Conservation (phyloP, 1,284 basidiomycete species). For the Cerioporus squamosus region DNA sequence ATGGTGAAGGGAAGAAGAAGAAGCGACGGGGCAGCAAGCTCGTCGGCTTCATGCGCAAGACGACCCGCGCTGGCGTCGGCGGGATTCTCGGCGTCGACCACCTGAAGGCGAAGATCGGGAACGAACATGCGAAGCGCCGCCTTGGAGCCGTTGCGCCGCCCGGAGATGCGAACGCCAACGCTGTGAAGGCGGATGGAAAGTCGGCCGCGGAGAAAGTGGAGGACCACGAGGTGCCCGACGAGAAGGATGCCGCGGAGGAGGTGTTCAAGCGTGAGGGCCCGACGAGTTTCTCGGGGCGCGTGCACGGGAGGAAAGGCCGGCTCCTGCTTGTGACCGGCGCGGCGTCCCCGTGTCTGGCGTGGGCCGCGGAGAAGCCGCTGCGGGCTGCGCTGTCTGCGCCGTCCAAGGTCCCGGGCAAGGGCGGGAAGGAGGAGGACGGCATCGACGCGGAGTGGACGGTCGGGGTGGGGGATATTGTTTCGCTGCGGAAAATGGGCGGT, state of each 20-base stretch:
- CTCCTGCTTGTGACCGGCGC: constrained; percentile 32
- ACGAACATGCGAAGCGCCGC: constrained; percentile 30
- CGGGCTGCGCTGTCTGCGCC: constrained; percentile 16
- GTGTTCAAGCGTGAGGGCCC: constrained; percentile 32
- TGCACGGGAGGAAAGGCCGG: constrained; percentile 31
- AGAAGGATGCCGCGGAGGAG: constrained; percentile 4
- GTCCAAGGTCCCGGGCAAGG: constrained; percentile 10
- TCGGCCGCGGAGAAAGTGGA: constrained; percentile 10
- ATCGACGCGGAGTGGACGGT: constrained; percentile 30
- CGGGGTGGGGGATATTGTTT: constrained; percentile 27
- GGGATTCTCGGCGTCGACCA: constrained; percentile 31
- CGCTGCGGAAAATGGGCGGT: constrained; percentile 34
- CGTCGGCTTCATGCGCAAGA: constrained; percentile 27
- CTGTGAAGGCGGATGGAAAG: background rate
- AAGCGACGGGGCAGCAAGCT: constrained; percentile 27
- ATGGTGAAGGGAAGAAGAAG: constrained; percentile 11
- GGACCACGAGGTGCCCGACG: background rate
- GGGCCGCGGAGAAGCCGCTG: constrained; percentile 29
- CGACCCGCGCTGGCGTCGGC: constrained; percentile 29
- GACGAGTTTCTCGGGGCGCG: constrained; percentile 31
- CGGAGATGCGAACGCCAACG: background rate
- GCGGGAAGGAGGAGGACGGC: constrained; percentile 19
- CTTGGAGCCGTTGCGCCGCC: constrained; percentile 28
- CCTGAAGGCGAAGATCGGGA: constrained; percentile 33
- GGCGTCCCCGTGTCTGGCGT: constrained; percentile 33